Evolutionary conservation across 148 eudicot genomes (phyloP), one percentile per base, ranked within the genome.

Genomic region (Vaccinium myrtillus): DNA sequence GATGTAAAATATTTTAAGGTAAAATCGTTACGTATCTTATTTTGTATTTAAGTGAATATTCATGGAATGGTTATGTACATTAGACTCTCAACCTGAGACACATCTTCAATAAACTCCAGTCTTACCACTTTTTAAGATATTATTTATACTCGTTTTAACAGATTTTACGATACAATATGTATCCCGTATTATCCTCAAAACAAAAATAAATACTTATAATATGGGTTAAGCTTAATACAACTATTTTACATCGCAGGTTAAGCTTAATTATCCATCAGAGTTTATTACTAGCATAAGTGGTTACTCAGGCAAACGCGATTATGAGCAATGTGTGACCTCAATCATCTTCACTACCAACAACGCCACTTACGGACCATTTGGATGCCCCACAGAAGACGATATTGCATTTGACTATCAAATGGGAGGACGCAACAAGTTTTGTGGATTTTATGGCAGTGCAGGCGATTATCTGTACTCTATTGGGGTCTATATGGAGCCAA

Each of bases 401-500:
- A 4, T 39, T 39, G 4, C 27, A 1, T 63, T 63, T 3, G 27
- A 63, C 9, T 63, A 63, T n/a, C 69, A 63, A 63, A 25, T 63
- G 0, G 69, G 69, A 19, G 27, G 8, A n/a, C 43, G 0, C 43
- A 39, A 39, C 43, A 39, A 39, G 0, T 39, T 39, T 39, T 39
- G 43, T 4, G 43, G 43, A 39, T 39, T 39, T n/a, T 27, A 63
- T 63, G 70, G 70, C 8, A 25, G 4, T n/a, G 67, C 25, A 21
- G 1, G 53, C 7, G 1, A 2, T 1, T 11, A 6, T 16, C 51
- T 77, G 5, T 4, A 53, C 10, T 27, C 82, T 16, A 58, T 80
- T 18, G 82, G 73, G 0, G 82, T 80, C 11, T 80, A 80, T 21
- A 30, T 59, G 0, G 58, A 80, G 82, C 82, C 70, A 19, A 39